A percentile compares a stretch with the other conserved stretches of the same genome.
Evolutionary conservation across 2,329 filamentous ascomycete genomes (phyloP).

Genomic region (Biscogniauxia sp.): DNA sequence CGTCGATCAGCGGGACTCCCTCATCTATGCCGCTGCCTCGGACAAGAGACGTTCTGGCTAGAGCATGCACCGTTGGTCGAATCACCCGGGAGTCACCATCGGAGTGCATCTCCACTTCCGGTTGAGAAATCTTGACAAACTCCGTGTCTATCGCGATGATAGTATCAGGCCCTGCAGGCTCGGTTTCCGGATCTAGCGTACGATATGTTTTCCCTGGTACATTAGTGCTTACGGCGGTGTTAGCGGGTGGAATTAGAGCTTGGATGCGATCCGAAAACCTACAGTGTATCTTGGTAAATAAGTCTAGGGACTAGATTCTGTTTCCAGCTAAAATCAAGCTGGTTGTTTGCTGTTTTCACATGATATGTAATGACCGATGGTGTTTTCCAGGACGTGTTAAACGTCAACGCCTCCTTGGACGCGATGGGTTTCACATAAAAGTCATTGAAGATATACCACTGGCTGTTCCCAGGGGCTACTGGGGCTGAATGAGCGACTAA

Average conservation of each 20-base stretch:
- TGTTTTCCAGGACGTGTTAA: constrained; percentile 89
- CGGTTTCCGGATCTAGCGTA: constrained; percentile 54
- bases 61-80: constrained; percentile 81
- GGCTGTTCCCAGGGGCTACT: constrained; percentile 57
- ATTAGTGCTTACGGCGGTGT: constrained; percentile 37
- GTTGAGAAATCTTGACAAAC: constrained; percentile 88
- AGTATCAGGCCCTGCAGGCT: constrained; percentile 68
- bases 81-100: constrained; percentile 92
- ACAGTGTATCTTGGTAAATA: constrained; percentile 70
- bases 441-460: constrained; percentile 97
- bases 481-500: constrained; percentile 65
- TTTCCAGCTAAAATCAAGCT: constrained; percentile 85
- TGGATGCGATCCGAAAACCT: constrained; percentile 22
- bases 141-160: constrained; percentile 93
- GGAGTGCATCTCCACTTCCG: constrained; percentile 94
- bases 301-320: constrained; percentile 78
- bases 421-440: constrained; percentile 83
- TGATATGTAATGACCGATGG: constrained; percentile 89
- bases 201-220: constrained; percentile 55
- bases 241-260: constrained; percentile 15
- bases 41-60: constrained; percentile 90
- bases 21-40: constrained; percentile 75
- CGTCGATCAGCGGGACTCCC: constrained; percentile 88
- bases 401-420: constrained; percentile 80
- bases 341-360: constrained; percentile 74